Evolutionary conservation across 2,329 filamentous ascomycete species (phyloP).

Genomic region (Trichoderma arundinaceum): DNA sequence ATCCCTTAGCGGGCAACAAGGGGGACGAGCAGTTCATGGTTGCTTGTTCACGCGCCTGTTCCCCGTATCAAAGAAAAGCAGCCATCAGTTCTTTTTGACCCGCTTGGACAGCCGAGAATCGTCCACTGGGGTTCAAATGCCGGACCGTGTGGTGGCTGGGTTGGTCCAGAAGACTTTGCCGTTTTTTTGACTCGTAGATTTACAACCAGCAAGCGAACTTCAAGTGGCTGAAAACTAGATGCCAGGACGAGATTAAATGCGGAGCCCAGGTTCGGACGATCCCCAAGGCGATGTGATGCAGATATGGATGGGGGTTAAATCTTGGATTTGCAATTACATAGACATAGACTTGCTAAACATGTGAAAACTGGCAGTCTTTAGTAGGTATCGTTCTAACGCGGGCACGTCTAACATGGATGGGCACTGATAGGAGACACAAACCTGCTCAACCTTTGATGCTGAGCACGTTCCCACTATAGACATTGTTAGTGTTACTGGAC

Average conservation of each 20-base stretch:
- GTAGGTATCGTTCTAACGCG: background rate
- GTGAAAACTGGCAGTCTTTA: too few species aligned
- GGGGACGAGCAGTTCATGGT: conserved; percentile 2
- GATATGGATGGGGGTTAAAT: background rate
- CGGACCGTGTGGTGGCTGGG: conserved; percentile 22
- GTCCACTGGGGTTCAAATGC: conserved; percentile 19
- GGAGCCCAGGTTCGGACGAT: background rate
- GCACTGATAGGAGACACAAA: too few species aligned
- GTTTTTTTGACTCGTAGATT: conserved; percentile 2
- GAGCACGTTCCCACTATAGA: too few species aligned
- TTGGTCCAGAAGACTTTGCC: conserved; percentile 14
- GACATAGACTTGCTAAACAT: background rate
- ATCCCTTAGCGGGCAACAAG: conserved; percentile 12
- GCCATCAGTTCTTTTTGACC: background rate
- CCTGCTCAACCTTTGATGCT: too few species aligned
- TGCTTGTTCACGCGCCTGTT: background rate
- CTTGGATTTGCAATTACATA: background rate
- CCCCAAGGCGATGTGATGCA: background rate
- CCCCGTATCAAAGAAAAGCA: background rate
- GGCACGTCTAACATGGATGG: too few species aligned
- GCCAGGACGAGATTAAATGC: background rate
- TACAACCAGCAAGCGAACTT: background rate
- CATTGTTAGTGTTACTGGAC: too few species aligned
- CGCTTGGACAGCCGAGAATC: background rate
- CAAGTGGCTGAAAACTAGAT: background rate